Evolutionary conservation across 140 eudicot species (phyloP).

Genomic region (Anethum foeniculum): DNA sequence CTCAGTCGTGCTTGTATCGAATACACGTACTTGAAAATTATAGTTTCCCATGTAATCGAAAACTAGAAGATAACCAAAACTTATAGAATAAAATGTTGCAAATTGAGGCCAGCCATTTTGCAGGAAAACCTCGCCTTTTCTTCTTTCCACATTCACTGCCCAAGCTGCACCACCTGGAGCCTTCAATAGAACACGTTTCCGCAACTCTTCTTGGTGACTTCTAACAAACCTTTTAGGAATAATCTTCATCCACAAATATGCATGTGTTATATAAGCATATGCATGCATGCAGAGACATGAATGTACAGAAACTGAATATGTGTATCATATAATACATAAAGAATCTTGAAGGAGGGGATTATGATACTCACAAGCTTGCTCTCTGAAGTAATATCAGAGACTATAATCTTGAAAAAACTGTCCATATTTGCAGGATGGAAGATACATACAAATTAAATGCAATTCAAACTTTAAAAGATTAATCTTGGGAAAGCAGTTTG

Average conservation of each 20-base stretch:
- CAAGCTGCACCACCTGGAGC: conserved; percentile 9
- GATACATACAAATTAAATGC: neutral
- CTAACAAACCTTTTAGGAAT: conserved; percentile 6
- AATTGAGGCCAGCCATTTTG: conserved; percentile 25
- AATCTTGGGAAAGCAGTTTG: neutral
- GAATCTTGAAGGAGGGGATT: neutral
- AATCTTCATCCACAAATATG: conserved; percentile 15
- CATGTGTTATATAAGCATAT: neutral
- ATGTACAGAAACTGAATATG: neutral
- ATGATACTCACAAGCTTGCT: neutral
- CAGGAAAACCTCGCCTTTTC: conserved; percentile 11
- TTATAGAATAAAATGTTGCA: conserved; percentile 9
- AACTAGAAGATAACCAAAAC: conserved; percentile 9
- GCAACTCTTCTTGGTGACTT: neutral
- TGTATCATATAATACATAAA: neutral
- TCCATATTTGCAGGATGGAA: neutral
- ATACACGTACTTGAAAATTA: conserved; percentile 16
- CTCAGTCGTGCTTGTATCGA: conserved; percentile 25
- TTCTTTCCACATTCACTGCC: conserved; percentile 12
- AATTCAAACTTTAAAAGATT: neutral
- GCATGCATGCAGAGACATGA: neutral
- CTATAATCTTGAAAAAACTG: neutral
- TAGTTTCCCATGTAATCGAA: conserved; percentile 17
- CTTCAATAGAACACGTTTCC: neutral
- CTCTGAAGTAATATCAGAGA: neutral